Conservation (phyloP, 139 green algal species). For the Chlamydomonas sphaeroides region DNA sequence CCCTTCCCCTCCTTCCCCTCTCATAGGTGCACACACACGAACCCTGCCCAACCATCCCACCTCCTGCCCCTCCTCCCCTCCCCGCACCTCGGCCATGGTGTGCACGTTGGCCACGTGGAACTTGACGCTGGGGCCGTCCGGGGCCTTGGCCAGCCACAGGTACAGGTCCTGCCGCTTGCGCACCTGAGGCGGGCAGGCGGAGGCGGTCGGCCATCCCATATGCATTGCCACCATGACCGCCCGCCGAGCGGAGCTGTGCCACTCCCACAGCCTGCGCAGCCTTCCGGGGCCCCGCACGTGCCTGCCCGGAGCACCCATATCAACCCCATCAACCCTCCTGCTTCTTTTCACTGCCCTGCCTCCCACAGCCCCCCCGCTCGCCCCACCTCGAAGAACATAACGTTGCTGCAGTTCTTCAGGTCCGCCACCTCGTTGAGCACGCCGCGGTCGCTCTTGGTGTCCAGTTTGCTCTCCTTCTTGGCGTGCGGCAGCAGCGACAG, state of each 20-base stretch:
- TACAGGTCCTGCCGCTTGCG: constrained; percentile 98
- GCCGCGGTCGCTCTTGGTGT: constrained; percentile 90
- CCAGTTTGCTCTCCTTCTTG: constrained; percentile 97
- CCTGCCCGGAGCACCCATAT: no score
- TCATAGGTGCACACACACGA: no score
- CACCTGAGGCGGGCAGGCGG: not conserved
- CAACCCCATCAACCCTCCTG: no score
- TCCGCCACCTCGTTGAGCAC: constrained; percentile 88
- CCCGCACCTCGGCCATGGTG: constrained; percentile 98
- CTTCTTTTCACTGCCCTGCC: not conserved
- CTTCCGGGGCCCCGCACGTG: no score
- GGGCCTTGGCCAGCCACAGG: constrained; percentile 93
- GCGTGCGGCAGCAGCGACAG: constrained; percentile 89
- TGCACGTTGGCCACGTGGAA: constrained; percentile 97
- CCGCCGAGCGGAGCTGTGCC: no score
- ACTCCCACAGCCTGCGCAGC: no score
- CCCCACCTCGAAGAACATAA: constrained; percentile 94
- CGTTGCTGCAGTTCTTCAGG: constrained; percentile 82
- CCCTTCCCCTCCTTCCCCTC: not conserved
- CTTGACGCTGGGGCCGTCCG: constrained; percentile 92
- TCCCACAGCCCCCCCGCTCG: not conserved
- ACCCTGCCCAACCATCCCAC: not conserved
- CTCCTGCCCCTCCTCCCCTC: constrained; percentile 62
- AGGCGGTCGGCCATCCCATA: no score
- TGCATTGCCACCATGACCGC: no score